Conservation (phyloP, 257 asterid species). For the Vinca minor region DNA sequence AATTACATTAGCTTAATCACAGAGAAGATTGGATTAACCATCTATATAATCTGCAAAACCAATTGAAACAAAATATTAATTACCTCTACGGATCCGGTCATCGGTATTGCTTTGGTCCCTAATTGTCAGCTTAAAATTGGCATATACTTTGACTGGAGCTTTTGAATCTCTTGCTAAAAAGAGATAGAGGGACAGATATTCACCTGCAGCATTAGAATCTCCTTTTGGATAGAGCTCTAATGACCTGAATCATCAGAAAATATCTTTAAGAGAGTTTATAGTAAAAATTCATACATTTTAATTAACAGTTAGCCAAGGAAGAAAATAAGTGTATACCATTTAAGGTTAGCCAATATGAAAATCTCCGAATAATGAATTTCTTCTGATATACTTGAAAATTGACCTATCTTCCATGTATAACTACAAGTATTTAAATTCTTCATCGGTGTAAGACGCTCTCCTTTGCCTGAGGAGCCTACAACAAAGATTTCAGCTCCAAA, state of each 20-base stretch:
- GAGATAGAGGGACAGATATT: background rate
- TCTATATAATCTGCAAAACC: no score
- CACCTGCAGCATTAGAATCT: background rate
- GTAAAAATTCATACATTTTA: no score
- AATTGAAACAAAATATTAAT: no score
- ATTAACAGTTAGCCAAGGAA: no score
- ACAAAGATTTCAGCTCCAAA: no score
- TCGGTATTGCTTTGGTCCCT: background rate
- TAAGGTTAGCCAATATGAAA: constrained; percentile 2
- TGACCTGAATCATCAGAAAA: background rate
- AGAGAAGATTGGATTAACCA: no score
- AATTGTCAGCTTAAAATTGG: background rate
- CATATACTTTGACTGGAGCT: background rate
- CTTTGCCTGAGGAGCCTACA: background rate
- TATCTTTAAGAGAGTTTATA: no score
- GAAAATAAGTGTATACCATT: background rate
- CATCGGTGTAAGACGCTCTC: background rate
- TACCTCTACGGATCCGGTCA: background rate
- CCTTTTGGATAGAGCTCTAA: background rate
- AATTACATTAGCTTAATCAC: no score
- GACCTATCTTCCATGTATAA: constrained; percentile 4
- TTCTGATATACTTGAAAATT: background rate
- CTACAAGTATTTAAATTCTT: background rate
- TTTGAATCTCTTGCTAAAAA: background rate
- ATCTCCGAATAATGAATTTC: background rate